Evolutionary conservation across 2,329 filamentous ascomycete genomes (phyloP), one percentile per base, ranked within the genome.

Genomic region (Penicillium sp.): DNA sequence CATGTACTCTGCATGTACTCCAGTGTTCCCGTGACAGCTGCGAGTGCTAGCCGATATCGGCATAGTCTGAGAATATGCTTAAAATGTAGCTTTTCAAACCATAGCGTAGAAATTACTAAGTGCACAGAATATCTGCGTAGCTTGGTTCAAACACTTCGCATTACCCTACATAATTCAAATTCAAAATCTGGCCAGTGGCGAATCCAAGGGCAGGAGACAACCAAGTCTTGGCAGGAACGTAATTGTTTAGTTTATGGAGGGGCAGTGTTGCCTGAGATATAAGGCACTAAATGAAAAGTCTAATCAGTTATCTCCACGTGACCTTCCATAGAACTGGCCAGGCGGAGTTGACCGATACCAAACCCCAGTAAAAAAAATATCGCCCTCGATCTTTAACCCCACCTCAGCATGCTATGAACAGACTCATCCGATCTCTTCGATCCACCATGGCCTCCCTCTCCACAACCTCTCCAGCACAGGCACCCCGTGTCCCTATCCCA

Each of bases 401-500:
- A 53, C 50, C 47, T 49, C 55, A 65, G 50, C 56, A 74, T 75
- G 73, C 54, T 70, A 79, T 79, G 77, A 39, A n/a, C 33, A 50
- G 33, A 50, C 69, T 77, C 44, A 26, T 41, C n/a, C 73, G 69
- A 60, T 59, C 68, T 33, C 55, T 82, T 50, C 78, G 77, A 74
- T 75, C 79, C 74, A 79, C 76, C 71, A 90, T 89, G 85, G 80
- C 82, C 68, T 65, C 70, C 50, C 54, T 69, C 33, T 51, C 48
- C n/a, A 39, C 57, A 22, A 27, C 41, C 24, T 41, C 39, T 24
- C 44, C 48, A 52, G 58, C 60, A 45, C 76, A 79, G 66, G 67
- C 80, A 58, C 87, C 89, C 71, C 86, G 82, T 71, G 90, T 96
- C 37, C 88, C 91, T 51, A 96, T 97, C 64, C 93, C 93, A 63